These are phyloP conservation scores for Pseudogymnoascus sp. DNA, from an alignment of 2,329 filamentous ascomycete species.

Conservation along the genomic window DNA sequence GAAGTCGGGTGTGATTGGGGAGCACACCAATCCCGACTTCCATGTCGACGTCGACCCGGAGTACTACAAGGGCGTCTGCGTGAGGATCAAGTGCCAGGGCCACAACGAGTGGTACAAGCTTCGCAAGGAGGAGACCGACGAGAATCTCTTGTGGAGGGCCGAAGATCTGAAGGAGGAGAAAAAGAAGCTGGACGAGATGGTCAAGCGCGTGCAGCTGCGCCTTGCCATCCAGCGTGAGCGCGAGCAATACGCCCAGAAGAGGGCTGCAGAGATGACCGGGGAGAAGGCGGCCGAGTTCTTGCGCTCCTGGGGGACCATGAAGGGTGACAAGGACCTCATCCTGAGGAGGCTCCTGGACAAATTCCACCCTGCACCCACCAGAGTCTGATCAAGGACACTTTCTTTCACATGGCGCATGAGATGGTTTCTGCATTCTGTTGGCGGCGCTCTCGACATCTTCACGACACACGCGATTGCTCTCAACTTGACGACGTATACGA, in stretches of 20 bases:
- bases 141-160: not conserved
- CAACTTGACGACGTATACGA: not conserved
- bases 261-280: not conserved
- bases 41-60: not conserved
- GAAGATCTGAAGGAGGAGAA: not conserved
- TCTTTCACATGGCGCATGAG: not conserved
- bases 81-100: not conserved
- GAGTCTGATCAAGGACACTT: not conserved
- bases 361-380: not conserved
- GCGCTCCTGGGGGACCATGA: not conserved
- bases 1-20: conserved; percentile 1
- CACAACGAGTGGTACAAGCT: not conserved
- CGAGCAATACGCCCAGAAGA: not conserved
- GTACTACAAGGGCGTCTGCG: not conserved
- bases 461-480: not conserved
- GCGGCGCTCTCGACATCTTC: not conserved
- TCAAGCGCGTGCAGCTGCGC: not conserved
- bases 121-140: not conserved
- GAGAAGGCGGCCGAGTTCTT: not conserved
- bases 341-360: not conserved
- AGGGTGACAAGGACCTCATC: not conserved
- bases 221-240: not conserved
- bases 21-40: not conserved
- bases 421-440: not conserved
- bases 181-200: not conserved